These are phyloP conservation scores for Wallacemonas sp. DNA, from an alignment of 208 protist genomes.

Conservation along the genomic window DNA sequence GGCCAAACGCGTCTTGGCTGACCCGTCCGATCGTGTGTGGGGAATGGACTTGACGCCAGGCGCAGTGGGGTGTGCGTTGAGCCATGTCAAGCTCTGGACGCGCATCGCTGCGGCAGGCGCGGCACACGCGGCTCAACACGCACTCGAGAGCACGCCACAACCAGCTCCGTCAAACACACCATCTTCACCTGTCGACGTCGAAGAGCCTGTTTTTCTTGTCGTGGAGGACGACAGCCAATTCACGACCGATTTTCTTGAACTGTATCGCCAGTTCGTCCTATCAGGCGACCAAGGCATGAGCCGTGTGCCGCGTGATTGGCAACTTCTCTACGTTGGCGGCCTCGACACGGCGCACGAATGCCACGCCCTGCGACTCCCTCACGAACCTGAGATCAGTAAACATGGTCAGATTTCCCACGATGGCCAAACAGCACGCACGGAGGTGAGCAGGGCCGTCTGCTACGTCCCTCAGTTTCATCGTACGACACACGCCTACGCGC, in stretches of 20 bases:
- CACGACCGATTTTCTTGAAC: slow-evolving; percentile 28
- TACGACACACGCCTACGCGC: slow-evolving; percentile 80
- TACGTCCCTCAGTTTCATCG: slow-evolving; percentile 83
- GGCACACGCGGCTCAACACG: not conserved
- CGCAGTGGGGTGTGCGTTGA: slow-evolving; percentile 83
- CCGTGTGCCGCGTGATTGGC: slow-evolving; percentile 63
- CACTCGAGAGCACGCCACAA: not conserved
- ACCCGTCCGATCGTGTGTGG: slow-evolving; percentile 57
- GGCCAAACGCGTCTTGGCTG: slow-evolving; percentile 37
- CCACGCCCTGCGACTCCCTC: no score
- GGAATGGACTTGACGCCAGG: slow-evolving; percentile 83
- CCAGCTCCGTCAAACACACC: no score
- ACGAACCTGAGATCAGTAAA: no score
- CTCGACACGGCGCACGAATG: slow-evolving; percentile 74
- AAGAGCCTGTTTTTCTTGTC: slow-evolving; percentile 32
- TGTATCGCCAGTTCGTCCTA: slow-evolving; percentile 19
- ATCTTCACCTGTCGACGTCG: not conserved
- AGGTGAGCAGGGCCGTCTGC: slow-evolving; percentile 24
- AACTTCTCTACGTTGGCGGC: slow-evolving; percentile 83
- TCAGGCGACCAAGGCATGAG: slow-evolving; percentile 9
- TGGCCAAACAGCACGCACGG: no score
- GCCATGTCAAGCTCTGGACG: slow-evolving; percentile 70
- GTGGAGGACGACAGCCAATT: slow-evolving; percentile 3
- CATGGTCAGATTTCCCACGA: no score
- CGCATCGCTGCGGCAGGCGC: slow-evolving; percentile 35